Evolutionary conservation across 176 grass and related monocot genomes (phyloP).

Genomic region (Tuctoria greenei): DNA sequence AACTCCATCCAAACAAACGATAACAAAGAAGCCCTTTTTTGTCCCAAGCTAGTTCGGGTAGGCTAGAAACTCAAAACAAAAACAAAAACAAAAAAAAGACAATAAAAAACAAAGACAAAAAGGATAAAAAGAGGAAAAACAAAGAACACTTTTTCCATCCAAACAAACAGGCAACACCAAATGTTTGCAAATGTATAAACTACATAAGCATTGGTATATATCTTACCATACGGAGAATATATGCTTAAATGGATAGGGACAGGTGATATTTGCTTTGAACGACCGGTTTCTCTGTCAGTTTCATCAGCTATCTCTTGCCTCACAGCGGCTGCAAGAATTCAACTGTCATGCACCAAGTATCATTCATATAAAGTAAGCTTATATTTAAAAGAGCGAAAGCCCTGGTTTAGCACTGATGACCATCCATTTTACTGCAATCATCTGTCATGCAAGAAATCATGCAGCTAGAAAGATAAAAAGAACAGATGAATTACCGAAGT

Average conservation of each 20-base stretch:
- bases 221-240: conserved; percentile 78
- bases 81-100: too few species aligned
- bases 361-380: background rate
- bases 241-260: conserved; percentile 90
- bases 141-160: background rate
- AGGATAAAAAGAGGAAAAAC: too few species aligned
- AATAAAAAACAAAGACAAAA: too few species aligned
- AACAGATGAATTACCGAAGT: conserved; percentile 66
- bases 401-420: too few species aligned
- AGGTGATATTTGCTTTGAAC: conserved; percentile 79
- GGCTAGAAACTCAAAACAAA: too few species aligned
- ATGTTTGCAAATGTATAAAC: background rate
- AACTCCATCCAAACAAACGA: background rate
- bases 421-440: background rate
- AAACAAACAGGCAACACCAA: conserved; percentile 18
- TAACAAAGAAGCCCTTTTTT: too few species aligned
- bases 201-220: background rate
- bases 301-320: conserved; percentile 96
- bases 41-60: too few species aligned
- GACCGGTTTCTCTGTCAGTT: conserved; percentile 91
- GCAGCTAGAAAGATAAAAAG: background rate
- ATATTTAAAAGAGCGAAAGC: background rate
- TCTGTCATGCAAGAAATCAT: background rate
- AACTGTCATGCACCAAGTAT: background rate
- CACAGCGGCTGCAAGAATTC: conserved; percentile 60